phyloP scores from a whole-genome alignment of 2,329 filamentous ascomycete genomes.

The Knufia petricola region DNA sequence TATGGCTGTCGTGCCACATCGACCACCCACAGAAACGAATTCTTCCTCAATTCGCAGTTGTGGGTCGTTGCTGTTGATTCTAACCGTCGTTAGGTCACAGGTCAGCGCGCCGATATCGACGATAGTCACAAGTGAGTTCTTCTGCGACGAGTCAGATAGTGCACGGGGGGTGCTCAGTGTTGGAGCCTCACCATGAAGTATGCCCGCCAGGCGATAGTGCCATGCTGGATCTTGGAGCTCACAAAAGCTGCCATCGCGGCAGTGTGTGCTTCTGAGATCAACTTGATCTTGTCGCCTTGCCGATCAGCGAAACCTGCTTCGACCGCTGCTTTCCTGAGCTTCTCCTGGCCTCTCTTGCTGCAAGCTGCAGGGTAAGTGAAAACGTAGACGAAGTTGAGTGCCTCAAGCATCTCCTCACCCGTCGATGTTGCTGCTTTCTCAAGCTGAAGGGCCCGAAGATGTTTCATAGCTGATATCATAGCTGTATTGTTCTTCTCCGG shows the following conservation, averaged over 20 bases:
- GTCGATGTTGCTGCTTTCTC: background rate
- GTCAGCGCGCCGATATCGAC: constrained; percentile 5
- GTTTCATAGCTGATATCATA: background rate
- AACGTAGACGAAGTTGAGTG: background rate
- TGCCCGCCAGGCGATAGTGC: too few relatives aligned
- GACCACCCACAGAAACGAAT: background rate
- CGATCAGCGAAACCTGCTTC: too few relatives aligned
- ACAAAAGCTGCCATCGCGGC: too few relatives aligned
- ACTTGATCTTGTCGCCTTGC: too few relatives aligned
- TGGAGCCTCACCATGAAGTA: too few relatives aligned
- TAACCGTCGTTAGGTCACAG: background rate
- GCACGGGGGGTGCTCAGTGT: background rate
- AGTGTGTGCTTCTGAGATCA: too few relatives aligned
- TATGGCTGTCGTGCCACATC: constrained; percentile 2
- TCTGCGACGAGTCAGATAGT: background rate
- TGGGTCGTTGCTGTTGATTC: constrained; percentile 1
- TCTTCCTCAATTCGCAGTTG: background rate
- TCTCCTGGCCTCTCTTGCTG: too few relatives aligned
- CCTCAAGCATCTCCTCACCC: background rate
- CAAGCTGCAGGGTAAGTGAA: too few relatives aligned
- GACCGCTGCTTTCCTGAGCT: too few relatives aligned
- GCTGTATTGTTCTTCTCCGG: background rate
- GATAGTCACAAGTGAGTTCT: background rate
- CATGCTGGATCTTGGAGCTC: too few relatives aligned
- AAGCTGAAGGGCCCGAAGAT: background rate